Percentiles rank a stretch among this genome's conserved stretches.
phyloP scores from a whole-genome alignment of 2,329 filamentous ascomycete genomes.

The Rutstroemia sp. region DNA sequence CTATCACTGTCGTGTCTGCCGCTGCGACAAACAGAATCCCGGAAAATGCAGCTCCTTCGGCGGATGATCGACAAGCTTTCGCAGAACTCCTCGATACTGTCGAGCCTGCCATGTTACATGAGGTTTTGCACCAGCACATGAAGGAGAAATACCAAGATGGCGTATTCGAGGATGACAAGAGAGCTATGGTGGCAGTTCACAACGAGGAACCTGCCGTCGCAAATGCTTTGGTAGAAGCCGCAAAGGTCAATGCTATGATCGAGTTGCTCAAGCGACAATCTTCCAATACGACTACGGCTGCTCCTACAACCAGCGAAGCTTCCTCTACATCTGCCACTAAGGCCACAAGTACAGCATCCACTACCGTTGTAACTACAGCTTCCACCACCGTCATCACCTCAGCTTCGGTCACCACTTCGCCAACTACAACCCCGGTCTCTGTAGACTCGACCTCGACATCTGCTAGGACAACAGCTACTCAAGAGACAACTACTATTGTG shows the following conservation, averaged over 20 bases:
- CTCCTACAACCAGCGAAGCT: background rate
- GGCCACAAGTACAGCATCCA: background rate
- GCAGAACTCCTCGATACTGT: conserved; percentile 48
- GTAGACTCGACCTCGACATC: too few relatives aligned
- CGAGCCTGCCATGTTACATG: conserved; percentile 55
- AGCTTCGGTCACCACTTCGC: background rate
- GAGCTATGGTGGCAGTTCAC: conserved; percentile 56
- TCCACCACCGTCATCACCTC: background rate
- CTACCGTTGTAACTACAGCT: conserved; percentile 2
- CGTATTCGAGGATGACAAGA: conserved; percentile 57
- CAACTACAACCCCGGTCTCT: too few relatives aligned
- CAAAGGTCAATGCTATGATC: conserved; percentile 22
- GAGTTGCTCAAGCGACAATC: conserved; percentile 53
- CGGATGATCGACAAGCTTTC: conserved; percentile 34
- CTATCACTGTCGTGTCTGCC: conserved; percentile 32
- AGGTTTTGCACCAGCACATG: conserved; percentile 56
- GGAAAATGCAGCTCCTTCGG: conserved; percentile 6
- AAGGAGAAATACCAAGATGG: conserved; percentile 60
- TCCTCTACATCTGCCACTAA: conserved; percentile 1
- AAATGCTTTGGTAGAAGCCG: conserved; percentile 55
- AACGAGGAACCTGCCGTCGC: conserved; percentile 54
- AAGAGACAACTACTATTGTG: too few relatives aligned
- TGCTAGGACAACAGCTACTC: too few relatives aligned
- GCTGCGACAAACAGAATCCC: conserved; percentile 19
- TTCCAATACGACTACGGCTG: conserved; percentile 13